Evolutionary conservation across 2,329 filamentous ascomycete genomes (phyloP).

Genomic region (Penicillium sp.): DNA sequence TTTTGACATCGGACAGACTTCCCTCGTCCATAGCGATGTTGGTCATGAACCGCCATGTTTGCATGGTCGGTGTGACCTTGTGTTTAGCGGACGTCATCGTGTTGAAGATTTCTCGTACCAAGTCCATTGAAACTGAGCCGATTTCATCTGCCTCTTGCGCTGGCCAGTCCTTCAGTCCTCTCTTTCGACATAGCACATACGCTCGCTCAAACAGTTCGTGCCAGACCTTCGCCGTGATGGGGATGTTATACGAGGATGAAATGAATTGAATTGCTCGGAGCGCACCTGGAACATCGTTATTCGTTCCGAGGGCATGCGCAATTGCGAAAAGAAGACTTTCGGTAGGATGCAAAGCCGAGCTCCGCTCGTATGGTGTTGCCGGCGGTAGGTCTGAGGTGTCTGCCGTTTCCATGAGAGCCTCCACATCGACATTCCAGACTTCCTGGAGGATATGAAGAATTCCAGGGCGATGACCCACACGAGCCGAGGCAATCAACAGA

Average conservation of each 20-base stretch:
- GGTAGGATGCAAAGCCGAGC: conserved; percentile 56
- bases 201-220: conserved; percentile 62
- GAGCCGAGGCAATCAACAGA: conserved; percentile 48
- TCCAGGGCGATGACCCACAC: conserved; percentile 47
- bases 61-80: conserved; percentile 52
- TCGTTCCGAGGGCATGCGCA: conserved; percentile 63
- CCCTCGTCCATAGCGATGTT: conserved; percentile 24
- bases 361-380: conserved; percentile 39
- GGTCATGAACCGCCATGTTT: conserved; percentile 45
- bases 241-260: conserved; percentile 54
- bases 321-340: conserved; percentile 56
- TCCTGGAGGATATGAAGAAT: conserved; percentile 47
- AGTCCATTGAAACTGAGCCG: conserved; percentile 37
- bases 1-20: conserved; percentile 20
- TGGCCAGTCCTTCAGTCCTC: conserved; percentile 7
- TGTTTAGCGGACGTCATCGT: conserved; percentile 57
- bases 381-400: conserved; percentile 31
- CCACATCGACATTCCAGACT: conserved; percentile 52
- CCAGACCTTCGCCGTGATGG: conserved; percentile 57
- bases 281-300: conserved; percentile 56
- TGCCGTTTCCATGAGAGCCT: conserved; percentile 33
- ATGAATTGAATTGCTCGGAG: conserved; percentile 58
- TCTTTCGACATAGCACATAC: conserved; percentile 49
- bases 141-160: conserved; percentile 8
- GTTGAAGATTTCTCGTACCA: conserved; percentile 53